Base-by-base conservation (phyloP, 306 rosid species). In the Vigna hirtella region DNA sequence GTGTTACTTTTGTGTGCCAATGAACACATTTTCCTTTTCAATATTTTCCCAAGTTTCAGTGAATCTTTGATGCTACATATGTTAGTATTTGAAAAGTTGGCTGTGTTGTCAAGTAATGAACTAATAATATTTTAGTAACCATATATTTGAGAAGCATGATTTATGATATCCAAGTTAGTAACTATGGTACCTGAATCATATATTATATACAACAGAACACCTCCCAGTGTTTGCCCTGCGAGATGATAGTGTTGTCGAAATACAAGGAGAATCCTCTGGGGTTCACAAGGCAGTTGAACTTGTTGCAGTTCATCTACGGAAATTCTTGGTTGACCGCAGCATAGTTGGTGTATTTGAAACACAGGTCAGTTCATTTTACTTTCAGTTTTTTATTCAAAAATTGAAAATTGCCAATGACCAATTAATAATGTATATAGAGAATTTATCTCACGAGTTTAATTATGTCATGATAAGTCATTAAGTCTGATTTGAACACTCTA, bases 311-410 rank as follows among this genome's bases (percentile, higher is more conserved):
- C 91, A 88, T 85, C 84, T 88, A 28, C 74, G 87, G 7, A 88
- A 85, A 62, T 88, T 88, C 86, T 75, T 88, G 86, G 91, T 88
- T 49, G 91, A 88, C 77, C 89, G 89, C 59, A 83, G 91, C 85
- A 81, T 88, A 74, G 81, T 88, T 11, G 87, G 89, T 67, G 86
- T 88, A 28, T 88, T 88, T 85, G 91, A 88, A 85, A 74, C 83
- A 38, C 83, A 88, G 82, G 91, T 70, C 69, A 66, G 72, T 81
- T 63, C 18, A 45, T 65, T 56, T 66, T 72, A 64, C 36, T 68
- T 20, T 47, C 48, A 13, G 6, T 55, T 53, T 18, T 58, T 76
- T 69, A 49, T 76, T 51, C 40, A 57, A 34, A 20, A 66, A 24
- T 50, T 72, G 61, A 56, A 58, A 5, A 66, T 24, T 24, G 24